Percentiles rank a stretch among this genome's conserved stretches.
Evolutionary conservation across 805 yeast species (phyloP).

Genomic region (Cyberlindnera maritima): DNA sequence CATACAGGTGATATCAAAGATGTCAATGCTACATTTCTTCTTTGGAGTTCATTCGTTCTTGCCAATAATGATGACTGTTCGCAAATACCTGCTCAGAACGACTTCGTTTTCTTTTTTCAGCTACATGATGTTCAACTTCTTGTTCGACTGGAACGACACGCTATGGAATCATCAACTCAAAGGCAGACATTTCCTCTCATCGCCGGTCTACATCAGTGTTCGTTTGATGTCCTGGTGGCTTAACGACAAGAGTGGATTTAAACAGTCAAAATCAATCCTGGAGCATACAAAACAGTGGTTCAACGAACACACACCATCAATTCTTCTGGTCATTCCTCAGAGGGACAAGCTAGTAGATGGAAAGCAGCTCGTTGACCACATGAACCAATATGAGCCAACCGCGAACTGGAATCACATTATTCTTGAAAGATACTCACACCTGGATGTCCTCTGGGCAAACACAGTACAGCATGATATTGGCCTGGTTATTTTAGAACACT

Average conservation of each 20-base stretch:
- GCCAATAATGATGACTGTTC: constrained; percentile 65
- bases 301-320: constrained; percentile 46
- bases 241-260: constrained; percentile 44
- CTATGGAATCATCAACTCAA: constrained; percentile 71
- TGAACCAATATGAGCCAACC: constrained; percentile 52
- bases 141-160: constrained; percentile 83
- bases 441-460: constrained; percentile 92
- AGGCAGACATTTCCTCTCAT: constrained; percentile 75
- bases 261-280: constrained; percentile 40
- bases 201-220: constrained; percentile 80
- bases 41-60: constrained; percentile 81
- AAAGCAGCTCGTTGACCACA: constrained; percentile 58
- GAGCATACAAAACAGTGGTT: constrained; percentile 58
- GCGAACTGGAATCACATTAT: constrained; percentile 30
- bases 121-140: constrained; percentile 79
- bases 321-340: constrained; percentile 68
- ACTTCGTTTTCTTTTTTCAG: constrained; percentile 62
- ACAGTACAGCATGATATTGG: constrained; percentile 71
- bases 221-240: constrained; percentile 94
- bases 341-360: constrained; percentile 81
- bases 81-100: constrained; percentile 46
- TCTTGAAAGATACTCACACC: constrained; percentile 70
- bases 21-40: constrained; percentile 46
- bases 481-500: constrained; percentile 3
- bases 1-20: constrained; percentile 56